Evolutionary conservation across 208 protist genomes (phyloP), one percentile per base, ranked within the genome.

Genomic region (Lotmaria passim): DNA sequence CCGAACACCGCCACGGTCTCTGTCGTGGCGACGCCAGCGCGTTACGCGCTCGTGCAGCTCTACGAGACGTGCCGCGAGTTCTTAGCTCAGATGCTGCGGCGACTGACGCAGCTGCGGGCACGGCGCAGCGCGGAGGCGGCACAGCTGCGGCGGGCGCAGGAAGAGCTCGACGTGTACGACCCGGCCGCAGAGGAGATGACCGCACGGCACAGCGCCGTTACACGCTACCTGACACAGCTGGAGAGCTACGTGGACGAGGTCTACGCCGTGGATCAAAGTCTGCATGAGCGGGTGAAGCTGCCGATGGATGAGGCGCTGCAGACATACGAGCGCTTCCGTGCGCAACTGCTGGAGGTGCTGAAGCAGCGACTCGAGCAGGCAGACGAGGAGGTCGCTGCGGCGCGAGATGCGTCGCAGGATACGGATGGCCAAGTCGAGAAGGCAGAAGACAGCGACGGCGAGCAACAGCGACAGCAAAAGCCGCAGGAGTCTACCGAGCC

Each of bases 111-210:
- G 5, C 76, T 90, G 28, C 75, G 70, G 23, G 62, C 75, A 2
- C 76, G 53, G 24, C 81, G 78, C 41, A 61, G 68, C 39, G 72
- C 69, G 14, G 81, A 83, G 43, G 75, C 78, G 19, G 72, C 69
- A 17, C 33, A 58, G 1, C 48, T 90, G 23, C 73, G 78, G 47
- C 53, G 68, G 2, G 67, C 69, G 33, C 58, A 73, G 23, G 28
- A 46, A 7, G 46, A 19, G 2, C 67, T 89, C 39, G 84, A 89
- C 48, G 57, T 52, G 21, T 89, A 89, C 51, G 84, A 89, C 34
- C 84, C 84, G 0, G 68, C 77, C 6, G 64, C 61, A 4, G 78
- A 79, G 28, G 74, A 78, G n/a, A 58, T 79, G 14, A 30, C 34
- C 12, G 33, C 7, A 7, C 69, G 80, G 39, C 67, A 65, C 0